Base-by-base conservation (phyloP, 2,329 filamentous ascomycete species). In the Claviceps arundinis region DNA sequence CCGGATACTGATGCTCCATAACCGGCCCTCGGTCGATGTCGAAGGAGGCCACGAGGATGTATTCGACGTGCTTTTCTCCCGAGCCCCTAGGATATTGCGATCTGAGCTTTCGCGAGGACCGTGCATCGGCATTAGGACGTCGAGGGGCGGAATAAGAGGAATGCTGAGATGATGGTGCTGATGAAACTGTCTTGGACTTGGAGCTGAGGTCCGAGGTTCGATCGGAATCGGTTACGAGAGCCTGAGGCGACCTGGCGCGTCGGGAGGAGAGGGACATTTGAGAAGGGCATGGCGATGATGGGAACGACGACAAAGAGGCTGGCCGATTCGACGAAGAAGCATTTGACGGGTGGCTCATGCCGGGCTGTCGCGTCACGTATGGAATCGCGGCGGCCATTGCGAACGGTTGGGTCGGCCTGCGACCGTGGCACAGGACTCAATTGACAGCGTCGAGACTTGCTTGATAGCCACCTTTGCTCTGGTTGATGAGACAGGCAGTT, bases 1-100 rank as follows among this genome's bases (percentile, higher is more conserved):
- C 84, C 0, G 93, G 93, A 64, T 91, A 98, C 65, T 98, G 93
- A 65, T 98, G 90, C 65, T 98, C 93, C 93, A 98, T 97, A 60
- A 96, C 83, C 47, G 91, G 91, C 3, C 93, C 93, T 50, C 88
- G 83, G 67, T 97, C 91, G 61, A 97, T 95, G 68, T 97, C 89
- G 69, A 98, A 98, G 2, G 89, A 95, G 4, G 93, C 93, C 51
- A 98, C 93, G 50, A 98, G 75, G 50, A 98, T 97, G 65, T 97
- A 98, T 66, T 98, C 93, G 70, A 98, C 93, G 84, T 98, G 93
- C 62, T 93, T 94, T 66, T 97, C 85, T 5, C 74, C 73, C 11
- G 81, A 78, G 52, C 84, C 76, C n/a, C 81, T 75, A 16, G 86
- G 86, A 62, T 89, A 90, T 61, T 89, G 86, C 19, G 86, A 86